Evolutionary conservation across 768 basidiomycete species (phyloP), one percentile per base, ranked within the genome.

Genomic region (Tephrocybe sp.): DNA sequence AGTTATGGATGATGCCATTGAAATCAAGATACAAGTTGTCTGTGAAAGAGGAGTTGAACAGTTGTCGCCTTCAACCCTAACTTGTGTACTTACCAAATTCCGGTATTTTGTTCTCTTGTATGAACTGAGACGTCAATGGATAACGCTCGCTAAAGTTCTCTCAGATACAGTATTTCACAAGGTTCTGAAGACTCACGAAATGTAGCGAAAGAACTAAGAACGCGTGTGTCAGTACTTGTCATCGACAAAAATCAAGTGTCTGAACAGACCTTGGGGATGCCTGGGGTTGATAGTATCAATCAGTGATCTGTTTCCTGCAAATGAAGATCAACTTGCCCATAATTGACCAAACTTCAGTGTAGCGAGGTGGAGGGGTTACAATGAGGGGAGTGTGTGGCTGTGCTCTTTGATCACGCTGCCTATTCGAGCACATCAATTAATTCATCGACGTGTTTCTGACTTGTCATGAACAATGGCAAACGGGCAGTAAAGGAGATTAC

Each of bases 81-180:
- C 12, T 46, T 23, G 26, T 44, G 9, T 2, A 66, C 79, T 54
- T 55, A 89, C 93, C 96, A 65, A 99, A 99, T 71, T 98, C 97
- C 14, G 94, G 96, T 55, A 99, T 98, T 77, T 94, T 93, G 74
- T 98, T 97, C 76, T 97, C 94, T 68, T 96, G 85, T 57, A 98
- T 97, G 51, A 98, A 78, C 68, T 98, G 97, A 15, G 96, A 98
- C 14, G 95, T 99, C 59, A 99, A 81, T 45, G 97, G 96, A 68
- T 99, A 99, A 55, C 97, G 86, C 76, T 98, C 97, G 55, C 93
- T 96, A 23, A 37, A 20, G 26, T 14, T 37, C 69, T 38, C 65
- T 36, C 53, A 10, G 14, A 14, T 28, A 24, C 17, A 21, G 11
- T 30, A 7, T 7, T 17, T 0, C 17, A 12, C 7, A 8, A 40